Conservation (phyloP, 805 yeast genomes). For the Nakazawaea peltata region DNA sequence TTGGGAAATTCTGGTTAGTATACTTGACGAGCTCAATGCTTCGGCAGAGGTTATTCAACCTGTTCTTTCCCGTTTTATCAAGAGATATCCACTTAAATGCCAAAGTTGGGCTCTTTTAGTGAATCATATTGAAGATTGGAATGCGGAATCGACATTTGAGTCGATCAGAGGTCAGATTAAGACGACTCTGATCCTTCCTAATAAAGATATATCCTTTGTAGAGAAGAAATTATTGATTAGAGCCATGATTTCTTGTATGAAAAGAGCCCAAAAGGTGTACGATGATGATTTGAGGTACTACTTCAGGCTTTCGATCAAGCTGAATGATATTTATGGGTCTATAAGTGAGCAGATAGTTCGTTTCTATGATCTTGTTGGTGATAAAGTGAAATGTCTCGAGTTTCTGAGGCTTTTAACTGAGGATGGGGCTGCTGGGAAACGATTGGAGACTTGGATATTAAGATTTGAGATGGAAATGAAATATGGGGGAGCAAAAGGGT, state of each 20-base stretch:
- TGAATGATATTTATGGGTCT: conserved; percentile 30
- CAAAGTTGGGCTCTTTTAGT: conserved; percentile 22
- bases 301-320: conserved; percentile 20
- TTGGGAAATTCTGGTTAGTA: conserved; percentile 24
- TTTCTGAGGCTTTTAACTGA: conserved; percentile 18
- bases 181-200: neutral
- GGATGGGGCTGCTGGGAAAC: conserved; percentile 17
- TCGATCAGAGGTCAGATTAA: conserved; percentile 1
- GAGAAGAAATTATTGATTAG: too few relatives aligned
- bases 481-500: conserved; percentile 18
- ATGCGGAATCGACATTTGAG: conserved; percentile 5
- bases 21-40: conserved; percentile 17
- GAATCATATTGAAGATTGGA: conserved; percentile 12
- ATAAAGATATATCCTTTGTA: neutral
- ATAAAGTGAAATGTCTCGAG: conserved; percentile 20
- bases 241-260: too few relatives aligned
- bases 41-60: neutral
- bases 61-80: neutral
- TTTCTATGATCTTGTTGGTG: conserved; percentile 23
- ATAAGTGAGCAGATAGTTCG: conserved; percentile 34
- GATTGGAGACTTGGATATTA: conserved; percentile 41
- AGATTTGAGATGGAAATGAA: conserved; percentile 31
- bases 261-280: too few relatives aligned
- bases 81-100: conserved; percentile 17
- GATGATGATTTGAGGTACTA: conserved; percentile 19